Base-by-base conservation (phyloP, 306 rosid species). In the Glycine latifolia region DNA sequence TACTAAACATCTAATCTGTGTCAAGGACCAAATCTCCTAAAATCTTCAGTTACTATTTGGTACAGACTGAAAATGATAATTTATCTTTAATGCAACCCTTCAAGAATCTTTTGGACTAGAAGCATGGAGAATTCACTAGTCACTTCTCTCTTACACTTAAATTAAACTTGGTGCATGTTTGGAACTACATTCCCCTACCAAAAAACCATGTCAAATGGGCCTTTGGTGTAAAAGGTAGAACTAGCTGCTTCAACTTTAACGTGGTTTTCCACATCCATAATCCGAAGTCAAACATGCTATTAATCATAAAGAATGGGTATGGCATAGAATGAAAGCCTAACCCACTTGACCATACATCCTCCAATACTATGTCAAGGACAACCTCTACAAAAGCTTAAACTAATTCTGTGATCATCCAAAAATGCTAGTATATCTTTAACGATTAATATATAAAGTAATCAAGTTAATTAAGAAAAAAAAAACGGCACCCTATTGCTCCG, bases 391-490 rank as follows among this genome's bases (percentile, higher is more conserved):
- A 76, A 63, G 48, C 12, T n/a, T 15, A 13, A 61, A 35, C 50
- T 39, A 17, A 70, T 56, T 56, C 7, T 48, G 15, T 49, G 33
- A 48, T 8, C 33, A 5, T 26, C 71, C 73, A 65, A 39, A 2
- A 67, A 54, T 78, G 82, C 35, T 54, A 67, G 11, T 54, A 11
- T 72, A 37, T 63, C 47, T 60, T 26, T 11, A 20, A 20, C 26
- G 26, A 20, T 20, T 20, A 20, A 20, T 20, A 20, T 20, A 20
- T 20, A 20, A 20, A 20, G 14, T 26, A 58, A 20, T 20, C 66
- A 10, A 61, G 43, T 61, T 8, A 59, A 20, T 20, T 26, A 11
- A 10, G 43, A 4, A 8, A 44, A 53, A 7, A 43, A 37, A 48
- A 9, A 20, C 20, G 72, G 44, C 61, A 46, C 31, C 52, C 79